Evolutionary conservation across 129 eudicot species (phyloP).

Genomic region (Flaveria trinervia): DNA sequence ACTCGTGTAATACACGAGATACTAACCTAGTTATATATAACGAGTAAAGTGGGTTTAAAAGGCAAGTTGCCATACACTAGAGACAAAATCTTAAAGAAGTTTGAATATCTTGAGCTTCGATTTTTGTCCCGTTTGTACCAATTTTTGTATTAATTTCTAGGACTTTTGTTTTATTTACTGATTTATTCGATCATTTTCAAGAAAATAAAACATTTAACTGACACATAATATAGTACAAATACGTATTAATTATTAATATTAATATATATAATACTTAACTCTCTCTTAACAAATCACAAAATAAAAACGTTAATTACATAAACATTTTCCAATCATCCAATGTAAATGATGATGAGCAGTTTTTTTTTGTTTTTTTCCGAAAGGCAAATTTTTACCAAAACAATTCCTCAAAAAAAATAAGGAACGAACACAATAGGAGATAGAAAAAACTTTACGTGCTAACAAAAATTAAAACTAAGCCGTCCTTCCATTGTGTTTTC

Average conservation of each 20-base stretch:
- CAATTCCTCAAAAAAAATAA: too few relatives aligned
- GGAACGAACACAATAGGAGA: too few relatives aligned
- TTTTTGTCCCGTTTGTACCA: constrained; percentile 30
- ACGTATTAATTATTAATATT: too few relatives aligned
- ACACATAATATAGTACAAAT: background rate
- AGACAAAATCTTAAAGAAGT: constrained; percentile 25
- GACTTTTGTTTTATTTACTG: constrained; percentile 22
- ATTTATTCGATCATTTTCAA: constrained; percentile 5
- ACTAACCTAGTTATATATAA: too few relatives aligned
- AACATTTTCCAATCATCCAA: background rate
- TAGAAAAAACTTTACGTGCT: too few relatives aligned
- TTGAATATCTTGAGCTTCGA: constrained; percentile 34
- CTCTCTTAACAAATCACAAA: background rate
- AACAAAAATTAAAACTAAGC: too few relatives aligned
- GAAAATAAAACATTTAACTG: background rate
- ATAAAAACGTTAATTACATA: too few relatives aligned
- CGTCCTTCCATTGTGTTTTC: too few relatives aligned
- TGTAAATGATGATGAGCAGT: background rate
- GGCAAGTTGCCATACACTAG: constrained; percentile 25
- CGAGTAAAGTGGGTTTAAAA: constrained; percentile 8
- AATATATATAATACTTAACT: too few relatives aligned
- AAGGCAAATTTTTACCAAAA: too few relatives aligned
- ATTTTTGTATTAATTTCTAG: background rate
- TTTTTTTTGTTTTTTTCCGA: too few relatives aligned
- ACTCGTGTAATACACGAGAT: too few relatives aligned